phyloP scores from a whole-genome alignment of 306 rosid genomes.

The Inga oerstediana region DNA sequence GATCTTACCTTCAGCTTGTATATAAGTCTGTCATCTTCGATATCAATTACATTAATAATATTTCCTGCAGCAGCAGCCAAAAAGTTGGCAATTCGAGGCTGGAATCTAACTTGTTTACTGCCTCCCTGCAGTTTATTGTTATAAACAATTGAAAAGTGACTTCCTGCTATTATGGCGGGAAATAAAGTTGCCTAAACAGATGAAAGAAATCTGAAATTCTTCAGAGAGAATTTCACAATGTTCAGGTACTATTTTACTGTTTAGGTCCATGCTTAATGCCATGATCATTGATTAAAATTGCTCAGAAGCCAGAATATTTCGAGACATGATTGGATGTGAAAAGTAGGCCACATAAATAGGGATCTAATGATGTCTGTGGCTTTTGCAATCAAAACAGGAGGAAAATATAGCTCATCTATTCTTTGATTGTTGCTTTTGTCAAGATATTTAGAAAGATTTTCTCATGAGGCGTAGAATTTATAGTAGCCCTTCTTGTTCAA shows the following conservation, averaged over 20 bases:
- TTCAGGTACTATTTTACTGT: conserved; percentile 17
- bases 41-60: conserved; percentile 49
- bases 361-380: neutral
- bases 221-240: conserved; percentile 18
- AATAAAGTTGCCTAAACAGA: neutral
- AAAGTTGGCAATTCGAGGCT: conserved; percentile 50
- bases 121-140: conserved; percentile 57
- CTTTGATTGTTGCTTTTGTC: neutral
- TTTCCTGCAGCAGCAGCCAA: conserved; percentile 57
- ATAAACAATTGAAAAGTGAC: conserved; percentile 4
- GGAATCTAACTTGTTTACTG: conserved; percentile 61
- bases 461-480: neutral
- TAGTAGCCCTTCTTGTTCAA: neutral
- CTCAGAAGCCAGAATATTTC: neutral
- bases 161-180: conserved; percentile 15
- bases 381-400: neutral
- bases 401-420: neutral
- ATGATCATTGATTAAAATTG: conserved; percentile 6
- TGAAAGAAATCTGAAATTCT: conserved; percentile 14
- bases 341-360: neutral
- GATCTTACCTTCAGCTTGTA: conserved; percentile 41
- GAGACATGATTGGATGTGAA: neutral
- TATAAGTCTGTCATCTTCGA: conserved; percentile 35
- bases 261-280: conserved; percentile 6
- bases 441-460: neutral